phyloP scores from a whole-genome alignment of 2,329 filamentous ascomycete genomes.

The Aureobasidium sp. region DNA sequence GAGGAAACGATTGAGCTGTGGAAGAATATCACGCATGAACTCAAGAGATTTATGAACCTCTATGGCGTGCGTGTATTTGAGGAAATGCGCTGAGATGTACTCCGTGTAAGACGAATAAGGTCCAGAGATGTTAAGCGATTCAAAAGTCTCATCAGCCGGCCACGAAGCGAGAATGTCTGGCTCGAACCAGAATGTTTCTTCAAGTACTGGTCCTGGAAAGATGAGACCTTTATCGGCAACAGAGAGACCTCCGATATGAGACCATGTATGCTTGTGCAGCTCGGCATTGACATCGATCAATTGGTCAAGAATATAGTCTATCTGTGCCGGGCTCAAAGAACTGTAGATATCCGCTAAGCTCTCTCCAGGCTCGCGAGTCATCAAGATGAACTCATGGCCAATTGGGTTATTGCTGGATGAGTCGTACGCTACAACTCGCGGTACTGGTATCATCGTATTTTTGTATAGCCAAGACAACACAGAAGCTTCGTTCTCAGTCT shows the following conservation, averaged over 20 bases:
- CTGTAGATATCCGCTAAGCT: background rate
- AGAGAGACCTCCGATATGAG: background rate
- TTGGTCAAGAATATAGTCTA: background rate
- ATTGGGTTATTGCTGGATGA: background rate
- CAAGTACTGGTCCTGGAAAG: background rate
- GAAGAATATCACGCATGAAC: background rate
- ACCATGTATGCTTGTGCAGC: background rate
- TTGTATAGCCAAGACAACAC: background rate
- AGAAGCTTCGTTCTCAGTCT: background rate
- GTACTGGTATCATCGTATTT: background rate
- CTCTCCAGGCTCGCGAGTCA: background rate
- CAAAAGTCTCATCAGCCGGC: background rate
- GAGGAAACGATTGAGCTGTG: background rate
- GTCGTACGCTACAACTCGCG: background rate
- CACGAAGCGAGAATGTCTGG: background rate
- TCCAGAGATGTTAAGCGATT: background rate
- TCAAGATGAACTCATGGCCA: background rate
- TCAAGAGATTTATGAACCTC: background rate
- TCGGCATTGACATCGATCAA: background rate
- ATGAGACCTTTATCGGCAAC: background rate
- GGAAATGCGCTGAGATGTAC: background rate
- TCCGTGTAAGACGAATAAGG: background rate
- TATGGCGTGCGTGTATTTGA: background rate
- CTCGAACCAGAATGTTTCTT: background rate
- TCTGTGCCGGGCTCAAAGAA: background rate